Conservation (phyloP, 331 rosid species). For the Malus hybrid region DNA sequence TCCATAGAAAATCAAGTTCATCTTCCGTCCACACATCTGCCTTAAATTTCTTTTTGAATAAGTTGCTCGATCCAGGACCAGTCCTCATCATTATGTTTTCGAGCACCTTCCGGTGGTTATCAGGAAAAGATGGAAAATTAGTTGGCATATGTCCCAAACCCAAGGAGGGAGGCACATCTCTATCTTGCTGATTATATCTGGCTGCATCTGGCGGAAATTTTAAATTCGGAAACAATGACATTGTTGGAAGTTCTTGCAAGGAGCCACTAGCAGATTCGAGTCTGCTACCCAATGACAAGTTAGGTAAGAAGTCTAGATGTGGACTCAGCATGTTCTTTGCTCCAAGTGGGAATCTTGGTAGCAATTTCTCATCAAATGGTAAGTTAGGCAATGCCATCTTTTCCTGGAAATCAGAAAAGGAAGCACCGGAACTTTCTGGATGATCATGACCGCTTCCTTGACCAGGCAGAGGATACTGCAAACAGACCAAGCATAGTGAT, state of each 20-base stretch:
- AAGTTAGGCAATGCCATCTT: constrained; percentile 64
- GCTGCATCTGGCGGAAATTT: constrained; percentile 61
- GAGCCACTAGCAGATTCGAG: constrained; percentile 54
- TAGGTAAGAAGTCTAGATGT: constrained; percentile 70
- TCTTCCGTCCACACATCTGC: constrained; percentile 93
- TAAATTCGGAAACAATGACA: constrained; percentile 68
- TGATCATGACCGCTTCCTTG: constrained; percentile 43
- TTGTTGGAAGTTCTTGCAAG: constrained; percentile 59
- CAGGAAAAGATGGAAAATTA: constrained; percentile 68
- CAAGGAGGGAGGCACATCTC: constrained; percentile 57
- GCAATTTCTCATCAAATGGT: constrained; percentile 77
- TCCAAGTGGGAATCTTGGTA: constrained; percentile 67
- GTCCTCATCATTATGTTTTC: constrained; percentile 99
- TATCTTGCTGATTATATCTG: constrained; percentile 69
- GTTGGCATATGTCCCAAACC: constrained; percentile 75
- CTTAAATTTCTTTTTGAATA: constrained; percentile 54
- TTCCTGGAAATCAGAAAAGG: constrained; percentile 63
- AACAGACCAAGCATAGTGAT: constrained; percentile 11
- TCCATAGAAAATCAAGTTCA: constrained; percentile 96
- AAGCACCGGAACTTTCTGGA: constrained; percentile 35
- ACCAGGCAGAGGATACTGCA: constrained; percentile 46
- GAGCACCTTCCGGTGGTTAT: constrained; percentile 93
- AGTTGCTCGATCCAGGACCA: constrained; percentile 54
- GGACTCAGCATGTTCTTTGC: constrained; percentile 48
- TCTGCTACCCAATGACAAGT: constrained; percentile 64